phyloP scores from a whole-genome alignment of 1,284 basidiomycete genomes.

The Waitea zeae region DNA sequence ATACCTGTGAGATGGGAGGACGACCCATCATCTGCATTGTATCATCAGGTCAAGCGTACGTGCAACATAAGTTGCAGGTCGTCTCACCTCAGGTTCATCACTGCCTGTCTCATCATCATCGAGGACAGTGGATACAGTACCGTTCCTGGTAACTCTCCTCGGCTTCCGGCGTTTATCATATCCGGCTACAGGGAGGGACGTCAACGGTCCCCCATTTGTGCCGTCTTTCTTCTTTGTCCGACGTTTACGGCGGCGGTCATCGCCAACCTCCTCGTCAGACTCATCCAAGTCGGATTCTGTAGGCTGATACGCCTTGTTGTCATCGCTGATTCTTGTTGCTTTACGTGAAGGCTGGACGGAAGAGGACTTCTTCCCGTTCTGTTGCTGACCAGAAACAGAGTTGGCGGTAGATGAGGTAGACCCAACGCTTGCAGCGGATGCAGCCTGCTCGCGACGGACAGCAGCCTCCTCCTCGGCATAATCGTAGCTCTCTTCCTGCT shows the following conservation, averaged over 20 bases:
- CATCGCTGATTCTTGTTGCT: slow-evolving; percentile 45
- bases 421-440: slow-evolving; percentile 9
- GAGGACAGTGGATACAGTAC: slow-evolving; percentile 17
- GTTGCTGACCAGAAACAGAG: too few relatives aligned
- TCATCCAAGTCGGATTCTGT: slow-evolving; percentile 39
- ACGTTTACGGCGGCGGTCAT: slow-evolving; percentile 33
- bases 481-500: slow-evolving; percentile 49
- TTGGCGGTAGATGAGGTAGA: slow-evolving; percentile 15
- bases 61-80: slow-evolving; percentile 17
- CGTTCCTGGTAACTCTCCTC: slow-evolving; percentile 18
- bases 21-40: too few relatives aligned
- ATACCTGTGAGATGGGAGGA: too few relatives aligned
- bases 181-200: slow-evolving; percentile 43
- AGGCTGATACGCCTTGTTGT: slow-evolving; percentile 68
- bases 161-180: slow-evolving; percentile 36
- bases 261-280: slow-evolving; percentile 38
- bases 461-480: slow-evolving; percentile 60
- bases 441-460: slow-evolving; percentile 22
- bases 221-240: slow-evolving; percentile 36
- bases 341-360: too few relatives aligned
- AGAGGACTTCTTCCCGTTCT: too few relatives aligned
- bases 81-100: too few relatives aligned
- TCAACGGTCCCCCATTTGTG: slow-evolving; percentile 33
- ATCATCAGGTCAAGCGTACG: too few relatives aligned
- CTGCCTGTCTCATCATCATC: slow-evolving; percentile 19